phyloP scores from a whole-genome alignment of 257 asterid genomes.

The Plectranthus barbatus region DNA sequence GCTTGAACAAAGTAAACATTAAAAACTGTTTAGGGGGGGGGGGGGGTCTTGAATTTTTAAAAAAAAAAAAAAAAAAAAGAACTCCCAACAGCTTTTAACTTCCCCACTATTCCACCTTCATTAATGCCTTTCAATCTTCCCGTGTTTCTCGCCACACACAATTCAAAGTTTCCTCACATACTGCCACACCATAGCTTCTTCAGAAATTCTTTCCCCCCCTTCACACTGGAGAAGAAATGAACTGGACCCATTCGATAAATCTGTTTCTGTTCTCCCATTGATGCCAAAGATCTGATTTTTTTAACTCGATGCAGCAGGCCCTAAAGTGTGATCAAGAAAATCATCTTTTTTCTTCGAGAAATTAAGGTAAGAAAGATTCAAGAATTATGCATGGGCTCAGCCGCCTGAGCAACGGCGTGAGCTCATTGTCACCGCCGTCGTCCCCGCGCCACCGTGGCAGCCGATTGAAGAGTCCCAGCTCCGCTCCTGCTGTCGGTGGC shows the following conservation, averaged over 20 bases:
- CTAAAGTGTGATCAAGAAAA: constrained; percentile 17
- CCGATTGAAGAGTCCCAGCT: constrained; percentile 35
- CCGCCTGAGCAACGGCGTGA: constrained; percentile 80
- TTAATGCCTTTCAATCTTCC: constrained; percentile 24
- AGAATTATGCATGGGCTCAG: constrained; percentile 91
- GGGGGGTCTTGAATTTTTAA: constrained; percentile 1
- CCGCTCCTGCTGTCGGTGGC: constrained; percentile 18
- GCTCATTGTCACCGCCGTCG: constrained; percentile 70
- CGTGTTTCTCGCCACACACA: constrained; percentile 32
- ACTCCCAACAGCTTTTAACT: constrained; percentile 13
- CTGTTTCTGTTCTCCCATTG: background rate
- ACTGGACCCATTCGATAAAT: background rate
- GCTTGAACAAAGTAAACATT: background rate
- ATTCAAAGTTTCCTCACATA: background rate
- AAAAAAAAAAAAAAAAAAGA: background rate
- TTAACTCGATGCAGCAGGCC: constrained; percentile 16
- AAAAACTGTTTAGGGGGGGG: too few species aligned
- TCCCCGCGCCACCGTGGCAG: constrained; percentile 70
- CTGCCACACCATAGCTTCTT: constrained; percentile 11
- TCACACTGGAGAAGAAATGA: background rate
- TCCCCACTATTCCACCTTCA: constrained; percentile 41
- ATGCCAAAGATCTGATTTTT: constrained; percentile 33
- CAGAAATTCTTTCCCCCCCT: background rate
- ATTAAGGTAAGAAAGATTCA: constrained; percentile 4
- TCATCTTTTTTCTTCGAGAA: background rate